Conservation (phyloP, 1,139 yeast species). For the Yamadazyma atlantica region DNA sequence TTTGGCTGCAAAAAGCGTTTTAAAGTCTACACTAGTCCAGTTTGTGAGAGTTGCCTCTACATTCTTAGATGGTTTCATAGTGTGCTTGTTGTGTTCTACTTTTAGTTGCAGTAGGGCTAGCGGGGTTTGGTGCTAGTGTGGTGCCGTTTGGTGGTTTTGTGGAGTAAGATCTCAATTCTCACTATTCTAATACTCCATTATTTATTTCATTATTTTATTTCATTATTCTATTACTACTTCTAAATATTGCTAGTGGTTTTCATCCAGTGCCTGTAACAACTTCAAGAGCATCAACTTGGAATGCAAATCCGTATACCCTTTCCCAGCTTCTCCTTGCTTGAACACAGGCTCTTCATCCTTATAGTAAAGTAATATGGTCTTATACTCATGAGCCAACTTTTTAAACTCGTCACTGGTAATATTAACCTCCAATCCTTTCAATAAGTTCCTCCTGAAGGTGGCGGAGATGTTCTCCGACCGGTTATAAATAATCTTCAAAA, state of each 20-base stretch:
- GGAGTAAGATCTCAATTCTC: too few species aligned
- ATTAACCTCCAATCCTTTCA: conserved; percentile 43
- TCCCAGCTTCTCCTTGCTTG: conserved; percentile 2
- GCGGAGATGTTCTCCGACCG: conserved; percentile 52
- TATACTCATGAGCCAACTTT: conserved; percentile 19
- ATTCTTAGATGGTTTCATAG: too few species aligned
- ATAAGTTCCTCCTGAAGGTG: conserved; percentile 32
- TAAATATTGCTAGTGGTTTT: too few species aligned
- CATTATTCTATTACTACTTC: too few species aligned
- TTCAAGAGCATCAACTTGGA: conserved; percentile 6
- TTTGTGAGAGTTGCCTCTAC: too few species aligned
- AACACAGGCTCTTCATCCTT: conserved; percentile 4
- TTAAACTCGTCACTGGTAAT: conserved; percentile 14
- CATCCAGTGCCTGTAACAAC: conserved; percentile 1
- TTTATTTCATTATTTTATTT: too few species aligned
- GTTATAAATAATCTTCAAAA: conserved; percentile 59
- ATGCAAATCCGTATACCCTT: conserved; percentile 1
- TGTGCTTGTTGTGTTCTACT: too few species aligned
- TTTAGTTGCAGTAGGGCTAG: too few species aligned
- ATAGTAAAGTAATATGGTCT: conserved; percentile 22
- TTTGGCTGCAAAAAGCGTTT: not conserved
- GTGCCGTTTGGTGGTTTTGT: too few species aligned
- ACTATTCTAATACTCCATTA: too few species aligned
- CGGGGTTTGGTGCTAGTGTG: too few species aligned
- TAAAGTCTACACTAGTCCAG: not conserved